Percentiles rank a stretch among this genome's conserved stretches.
Conservation (phyloP, 768 basidiomycete genomes). For the Naganishia vaughanmartiniae region DNA sequence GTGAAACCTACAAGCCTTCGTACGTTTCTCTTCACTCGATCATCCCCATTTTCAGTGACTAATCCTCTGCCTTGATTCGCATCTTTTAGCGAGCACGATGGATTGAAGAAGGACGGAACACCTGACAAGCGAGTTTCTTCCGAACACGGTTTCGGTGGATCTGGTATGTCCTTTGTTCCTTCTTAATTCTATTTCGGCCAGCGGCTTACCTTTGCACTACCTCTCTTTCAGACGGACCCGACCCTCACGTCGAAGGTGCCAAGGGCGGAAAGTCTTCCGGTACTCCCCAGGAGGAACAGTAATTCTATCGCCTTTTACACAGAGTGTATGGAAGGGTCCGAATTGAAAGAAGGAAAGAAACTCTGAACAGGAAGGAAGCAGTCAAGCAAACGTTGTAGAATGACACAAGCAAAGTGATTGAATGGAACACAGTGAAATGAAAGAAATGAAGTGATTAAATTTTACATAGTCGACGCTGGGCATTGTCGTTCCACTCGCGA, state of each 20-base stretch:
- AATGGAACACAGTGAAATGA: too few species aligned
- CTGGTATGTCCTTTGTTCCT: slow-evolving; percentile 27
- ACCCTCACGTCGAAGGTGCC: slow-evolving; percentile 50
- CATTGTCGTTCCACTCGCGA: too few species aligned
- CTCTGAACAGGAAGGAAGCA: background rate
- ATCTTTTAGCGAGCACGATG: slow-evolving; percentile 10
- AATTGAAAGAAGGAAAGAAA: background rate
- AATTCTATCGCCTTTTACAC: background rate
- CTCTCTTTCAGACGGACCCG: slow-evolving; percentile 44
- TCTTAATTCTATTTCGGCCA: background rate
- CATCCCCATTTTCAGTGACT: background rate
- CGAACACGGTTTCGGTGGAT: slow-evolving; percentile 53
- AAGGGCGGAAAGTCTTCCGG: slow-evolving; percentile 46
- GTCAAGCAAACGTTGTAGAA: slow-evolving; percentile 1
- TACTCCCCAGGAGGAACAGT: slow-evolving; percentile 30
- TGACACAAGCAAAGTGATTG: too few species aligned
- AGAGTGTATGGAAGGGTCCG: too few species aligned
- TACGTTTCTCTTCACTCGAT: background rate
- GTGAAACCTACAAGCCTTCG: slow-evolving; percentile 51
- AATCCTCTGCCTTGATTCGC: background rate
- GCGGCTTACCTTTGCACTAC: background rate
- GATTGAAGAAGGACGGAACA: slow-evolving; percentile 49
- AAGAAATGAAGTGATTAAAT: background rate
- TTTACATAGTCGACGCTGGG: too few species aligned
- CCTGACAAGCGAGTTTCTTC: slow-evolving; percentile 53